Evolutionary conservation across 2,329 filamentous ascomycete genomes (phyloP), one percentile per base, ranked within the genome.

Genomic region (Alternaria longipes): DNA sequence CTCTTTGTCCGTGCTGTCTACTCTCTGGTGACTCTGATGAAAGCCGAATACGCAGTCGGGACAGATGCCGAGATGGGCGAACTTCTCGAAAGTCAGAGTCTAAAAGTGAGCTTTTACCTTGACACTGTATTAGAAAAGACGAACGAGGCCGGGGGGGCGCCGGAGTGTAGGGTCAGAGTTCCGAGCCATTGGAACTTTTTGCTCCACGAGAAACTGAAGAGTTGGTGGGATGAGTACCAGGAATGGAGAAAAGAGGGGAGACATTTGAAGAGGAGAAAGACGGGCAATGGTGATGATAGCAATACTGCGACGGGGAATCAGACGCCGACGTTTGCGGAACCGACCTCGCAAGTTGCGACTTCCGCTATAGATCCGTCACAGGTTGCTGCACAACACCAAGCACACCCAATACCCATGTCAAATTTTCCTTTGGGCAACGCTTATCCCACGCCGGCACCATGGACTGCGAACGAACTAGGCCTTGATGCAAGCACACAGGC

Each of bases 31-130:
- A 69, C 70, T 1, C 61, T 78, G 0, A 64, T 78, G 63, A 77
- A 74, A 55, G 73, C 69, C n/a, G 75, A 77, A 46, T 78, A 77
- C 28, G 75, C 74, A 1, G 70, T 78, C 3, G 71, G 73, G 12
- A 76, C 75, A 0, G 75, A 77, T 45, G 65, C 69, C 1, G 70
- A 75, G 6, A 74, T 78, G 66, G 69, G 75, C 55, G 73, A 73
- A 45, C 62, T 78, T 2, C 67, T 78, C 8, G 74, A 78, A 30
- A 70, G 66, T 14, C 64, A 74, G 38, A 75, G 64, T 38, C 60
- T 78, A 8, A 77, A 73, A 55, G 69, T 75, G 5, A 73, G 73
- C 38, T 69, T 65, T 47, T 78, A 78, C 47, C 64, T 78, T 0
- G 62, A 74, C 26, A 64, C 56, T 1, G 64, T 76, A 3, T 44